These are phyloP conservation scores for Hordeum marinum DNA, from an alignment of 176 grass and related monocot genomes.

Conservation along the genomic window DNA sequence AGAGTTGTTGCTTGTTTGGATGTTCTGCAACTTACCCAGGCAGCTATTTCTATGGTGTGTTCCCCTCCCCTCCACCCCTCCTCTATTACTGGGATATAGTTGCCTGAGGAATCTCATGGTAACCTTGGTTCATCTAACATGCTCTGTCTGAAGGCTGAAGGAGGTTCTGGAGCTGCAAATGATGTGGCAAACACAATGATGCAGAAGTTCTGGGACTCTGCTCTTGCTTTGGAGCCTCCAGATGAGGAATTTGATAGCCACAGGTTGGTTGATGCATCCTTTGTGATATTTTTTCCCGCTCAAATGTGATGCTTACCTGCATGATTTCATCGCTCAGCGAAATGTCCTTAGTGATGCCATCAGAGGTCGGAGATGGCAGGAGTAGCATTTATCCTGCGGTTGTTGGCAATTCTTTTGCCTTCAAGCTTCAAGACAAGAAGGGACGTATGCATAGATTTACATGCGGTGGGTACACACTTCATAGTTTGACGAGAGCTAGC, in stretches of 20 bases:
- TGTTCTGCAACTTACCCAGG: constrained; percentile 96
- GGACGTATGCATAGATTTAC: constrained; percentile 83
- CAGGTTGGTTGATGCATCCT: constrained; percentile 43
- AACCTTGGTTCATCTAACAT: constrained; percentile 7
- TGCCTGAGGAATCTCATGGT: not conserved
- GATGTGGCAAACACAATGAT: constrained; percentile 79
- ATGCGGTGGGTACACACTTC: constrained; percentile 57
- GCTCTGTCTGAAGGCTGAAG: constrained; percentile 55
- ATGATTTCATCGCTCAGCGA: constrained; percentile 49
- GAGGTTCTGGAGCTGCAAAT: constrained; percentile 65
- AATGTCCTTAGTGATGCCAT: constrained; percentile 63
- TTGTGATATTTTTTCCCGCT: not conserved
- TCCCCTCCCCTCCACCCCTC: not conserved
- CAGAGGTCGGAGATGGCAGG: constrained; percentile 57
- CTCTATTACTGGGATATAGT: not conserved
- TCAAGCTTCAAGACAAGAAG: constrained; percentile 77
- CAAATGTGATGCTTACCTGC: not conserved
- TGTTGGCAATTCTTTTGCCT: constrained; percentile 69
- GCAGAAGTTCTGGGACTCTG: constrained; percentile 95
- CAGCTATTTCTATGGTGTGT: constrained; percentile 87
- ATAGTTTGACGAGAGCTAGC: constrained; percentile 10
- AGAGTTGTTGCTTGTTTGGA: constrained; percentile 84
- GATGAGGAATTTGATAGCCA: constrained; percentile 71
- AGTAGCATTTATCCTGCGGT: constrained; percentile 53
- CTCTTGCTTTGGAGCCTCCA: constrained; percentile 74